Percentiles rank a stretch among this genome's conserved stretches.
These are phyloP conservation scores for Cladosporium sphaerospermum DNA, from an alignment of 2,329 filamentous ascomycete species.

Conservation along the genomic window DNA sequence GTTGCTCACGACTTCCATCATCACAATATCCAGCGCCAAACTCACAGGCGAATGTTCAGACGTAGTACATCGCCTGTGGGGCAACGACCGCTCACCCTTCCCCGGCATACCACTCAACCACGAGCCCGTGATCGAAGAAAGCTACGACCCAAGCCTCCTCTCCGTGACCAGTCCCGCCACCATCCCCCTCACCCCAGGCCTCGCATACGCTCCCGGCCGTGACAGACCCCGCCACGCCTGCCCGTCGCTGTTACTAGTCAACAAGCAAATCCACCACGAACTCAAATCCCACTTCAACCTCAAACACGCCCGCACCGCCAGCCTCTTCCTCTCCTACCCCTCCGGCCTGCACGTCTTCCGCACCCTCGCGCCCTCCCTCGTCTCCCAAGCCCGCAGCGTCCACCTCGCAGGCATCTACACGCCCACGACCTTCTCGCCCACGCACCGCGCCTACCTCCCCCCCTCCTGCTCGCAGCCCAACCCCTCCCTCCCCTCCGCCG, in stretches of 20 bases:
- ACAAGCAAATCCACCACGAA: conserved; percentile 31
- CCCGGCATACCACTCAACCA: conserved; percentile 34
- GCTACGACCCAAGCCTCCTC: conserved; percentile 31
- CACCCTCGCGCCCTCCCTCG: conserved; percentile 33
- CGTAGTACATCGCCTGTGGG: conserved; percentile 26
- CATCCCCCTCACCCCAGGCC: conserved; percentile 13
- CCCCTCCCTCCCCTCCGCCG: background rate
- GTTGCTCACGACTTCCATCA: conserved; percentile 29
- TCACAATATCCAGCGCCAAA: conserved; percentile 36
- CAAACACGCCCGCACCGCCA: conserved; percentile 26
- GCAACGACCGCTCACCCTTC: conserved; percentile 20
- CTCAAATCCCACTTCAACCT: conserved; percentile 30
- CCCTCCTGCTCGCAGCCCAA: conserved; percentile 12
- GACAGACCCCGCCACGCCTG: conserved; percentile 10
- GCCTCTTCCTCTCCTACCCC: conserved; percentile 37
- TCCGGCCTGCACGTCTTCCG: conserved; percentile 36
- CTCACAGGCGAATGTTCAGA: conserved; percentile 27
- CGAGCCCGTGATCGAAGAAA: conserved; percentile 29
- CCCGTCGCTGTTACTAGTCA: conserved; percentile 19
- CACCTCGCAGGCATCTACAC: conserved; percentile 37
- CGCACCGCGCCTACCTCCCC: conserved; percentile 20
- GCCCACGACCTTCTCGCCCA: conserved; percentile 15
- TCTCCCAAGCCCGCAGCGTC: conserved; percentile 35
- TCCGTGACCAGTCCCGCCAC: conserved; percentile 24
- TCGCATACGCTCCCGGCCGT: background rate